Evolutionary conservation across 2,329 filamentous ascomycete genomes (phyloP), one percentile per base, ranked within the genome.

Genomic region (Colletotrichum sp.): DNA sequence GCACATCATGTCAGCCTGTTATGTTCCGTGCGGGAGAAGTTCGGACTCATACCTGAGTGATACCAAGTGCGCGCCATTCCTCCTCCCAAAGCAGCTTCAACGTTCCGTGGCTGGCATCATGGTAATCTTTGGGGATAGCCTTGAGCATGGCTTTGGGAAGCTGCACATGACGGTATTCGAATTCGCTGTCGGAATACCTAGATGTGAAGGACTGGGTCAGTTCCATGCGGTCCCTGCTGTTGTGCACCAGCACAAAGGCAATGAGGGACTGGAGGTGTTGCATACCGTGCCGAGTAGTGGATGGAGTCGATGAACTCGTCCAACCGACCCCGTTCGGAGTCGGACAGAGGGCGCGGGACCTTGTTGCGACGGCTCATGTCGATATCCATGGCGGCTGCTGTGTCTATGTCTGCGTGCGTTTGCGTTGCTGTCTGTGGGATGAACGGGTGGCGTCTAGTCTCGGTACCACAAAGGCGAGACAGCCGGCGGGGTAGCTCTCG

Each of bases 101-200:
- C 8, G 96, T 99, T 77, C 97, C 97, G 86, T 98, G 95, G 68
- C 92, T 88, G 67, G 93, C 90, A 85, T 98, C 96, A 83, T 98
- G 96, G 86, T 98, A 98, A 78, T 98, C 96, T 84, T 96, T 94
- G 24, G 97, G 97, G 80, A 99, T 99, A 55, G 92, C 94, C 87
- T 99, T 99, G 78, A 99, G 93, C 97, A 99, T 99, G 80, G 95
- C 93, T 87, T 99, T 99, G 58, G 97, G 97, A 34, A 99, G 92
- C 86, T 98, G 96, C 74, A 99, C 97, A 86, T 99, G 97, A 79
- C 97, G 95, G 87, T 99, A 99, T 87, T 99, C 97, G 86, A 93
- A 98, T 85, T 97, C 92, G 86, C 92, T 93, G 82, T 99, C 97
- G 32, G 94, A 96, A 85, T 99, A 99, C 85, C 97, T 99, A 83